phyloP scores from a whole-genome alignment of 2,329 filamentous ascomycete species.

The Aspergillus sp. region DNA sequence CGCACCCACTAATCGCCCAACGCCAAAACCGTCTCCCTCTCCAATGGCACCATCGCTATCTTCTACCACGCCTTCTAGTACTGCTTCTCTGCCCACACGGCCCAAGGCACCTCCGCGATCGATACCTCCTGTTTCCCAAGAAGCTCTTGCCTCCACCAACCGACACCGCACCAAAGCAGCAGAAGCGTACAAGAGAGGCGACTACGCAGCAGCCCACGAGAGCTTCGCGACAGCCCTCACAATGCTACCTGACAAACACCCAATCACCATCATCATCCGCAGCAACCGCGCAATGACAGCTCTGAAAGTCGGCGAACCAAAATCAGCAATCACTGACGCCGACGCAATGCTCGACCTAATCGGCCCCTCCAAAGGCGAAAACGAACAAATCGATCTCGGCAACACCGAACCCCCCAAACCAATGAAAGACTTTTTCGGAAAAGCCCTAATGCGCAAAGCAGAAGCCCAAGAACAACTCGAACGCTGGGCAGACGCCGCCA shows the following conservation, averaged over 20 bases:
- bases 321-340: conserved; percentile 76
- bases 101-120: conserved; percentile 44
- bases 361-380: conserved; percentile 68
- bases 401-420: conserved; percentile 63
- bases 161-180: conserved; percentile 72
- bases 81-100: conserved; percentile 39
- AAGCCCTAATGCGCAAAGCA: conserved; percentile 88
- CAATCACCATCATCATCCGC: conserved; percentile 77
- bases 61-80: conserved; percentile 34
- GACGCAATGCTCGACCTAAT: conserved; percentile 75
- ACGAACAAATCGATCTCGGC: conserved; percentile 67
- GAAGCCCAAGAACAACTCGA: conserved; percentile 95
- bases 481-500: conserved; percentile 77
- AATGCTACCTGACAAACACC: conserved; percentile 69
- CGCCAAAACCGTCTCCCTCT: conserved; percentile 25
- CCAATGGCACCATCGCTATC: conserved; percentile 32
- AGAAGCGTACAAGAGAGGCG: conserved; percentile 86
- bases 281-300: conserved; percentile 87
- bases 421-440: conserved; percentile 90
- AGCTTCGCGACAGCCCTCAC: conserved; percentile 73
- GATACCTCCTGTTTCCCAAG: conserved; percentile 59
- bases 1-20: conserved; percentile 16
- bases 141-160: conserved; percentile 68
- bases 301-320: conserved; percentile 86
- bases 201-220: conserved; percentile 78